A percentile compares a stretch with the other conserved stretches of the same genome.
Conservation (phyloP, 345 rosid species). For the Eucalyptus erythrocorys region DNA sequence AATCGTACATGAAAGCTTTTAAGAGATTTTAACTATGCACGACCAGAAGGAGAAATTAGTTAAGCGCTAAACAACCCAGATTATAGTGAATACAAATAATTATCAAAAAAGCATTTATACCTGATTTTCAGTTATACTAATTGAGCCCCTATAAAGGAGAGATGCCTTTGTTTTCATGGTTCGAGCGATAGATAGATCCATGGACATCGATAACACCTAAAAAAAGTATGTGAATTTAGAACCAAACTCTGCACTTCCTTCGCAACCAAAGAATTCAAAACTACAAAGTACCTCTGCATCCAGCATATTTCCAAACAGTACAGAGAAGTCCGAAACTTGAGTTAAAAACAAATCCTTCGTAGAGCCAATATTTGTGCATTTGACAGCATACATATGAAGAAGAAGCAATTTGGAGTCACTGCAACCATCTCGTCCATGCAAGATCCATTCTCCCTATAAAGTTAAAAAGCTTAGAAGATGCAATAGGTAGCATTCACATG, state of each 20-base stretch:
- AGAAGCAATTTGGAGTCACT: conserved; percentile 36
- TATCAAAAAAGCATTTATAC: conserved; percentile 11
- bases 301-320: conserved; percentile 97
- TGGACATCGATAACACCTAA: conserved; percentile 99
- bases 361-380: conserved; percentile 49
- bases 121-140: conserved; percentile 71
- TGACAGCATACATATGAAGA: conserved; percentile 69
- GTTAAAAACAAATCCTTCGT: conserved; percentile 84
- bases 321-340: conserved; percentile 81
- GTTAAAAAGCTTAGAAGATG: not conserved
- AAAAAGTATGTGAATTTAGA: not conserved
- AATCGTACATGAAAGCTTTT: conserved; percentile 89
- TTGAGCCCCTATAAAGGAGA: conserved; percentile 72
- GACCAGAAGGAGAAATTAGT: not conserved
- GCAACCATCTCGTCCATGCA: conserved; percentile 54
- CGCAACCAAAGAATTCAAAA: not conserved
- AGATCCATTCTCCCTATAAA: conserved; percentile 96
- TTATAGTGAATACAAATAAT: not conserved
- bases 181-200: conserved; percentile 99
- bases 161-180: conserved; percentile 96
- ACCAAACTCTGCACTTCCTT: not conserved
- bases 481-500: not conserved
- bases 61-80: not conserved
- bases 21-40: conserved; percentile 84
- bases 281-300: conserved; percentile 87